These are phyloP conservation scores for Suillus decipiens DNA, from an alignment of 768 basidiomycete genomes.

Conservation along the genomic window DNA sequence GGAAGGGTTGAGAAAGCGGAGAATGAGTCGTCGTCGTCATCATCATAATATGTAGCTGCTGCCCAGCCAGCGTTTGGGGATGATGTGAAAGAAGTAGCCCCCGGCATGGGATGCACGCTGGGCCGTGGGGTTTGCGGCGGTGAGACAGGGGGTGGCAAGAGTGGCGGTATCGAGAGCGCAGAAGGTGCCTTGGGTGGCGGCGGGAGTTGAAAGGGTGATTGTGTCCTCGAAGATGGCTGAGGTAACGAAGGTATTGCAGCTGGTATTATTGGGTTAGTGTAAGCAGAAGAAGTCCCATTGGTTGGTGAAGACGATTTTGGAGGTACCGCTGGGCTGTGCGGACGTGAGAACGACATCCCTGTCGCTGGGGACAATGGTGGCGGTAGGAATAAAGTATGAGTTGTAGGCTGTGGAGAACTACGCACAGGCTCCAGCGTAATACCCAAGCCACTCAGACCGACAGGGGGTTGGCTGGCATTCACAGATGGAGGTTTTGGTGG, in stretches of 20 bases:
- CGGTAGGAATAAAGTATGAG: constrained; percentile 18
- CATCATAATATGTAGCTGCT: constrained; percentile 17
- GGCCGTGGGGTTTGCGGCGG: constrained; percentile 36
- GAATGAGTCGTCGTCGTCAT: constrained; percentile 47
- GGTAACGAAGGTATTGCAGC: constrained; percentile 21
- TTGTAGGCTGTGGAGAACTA: constrained; percentile 1
- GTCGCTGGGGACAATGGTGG: constrained; percentile 34
- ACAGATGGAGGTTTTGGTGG: constrained; percentile 30
- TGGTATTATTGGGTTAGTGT: constrained; percentile 13
- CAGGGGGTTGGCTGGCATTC: constrained; percentile 17
- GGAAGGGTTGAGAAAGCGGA: constrained; percentile 46
- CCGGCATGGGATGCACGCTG: constrained; percentile 9
- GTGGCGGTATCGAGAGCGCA: constrained; percentile 29
- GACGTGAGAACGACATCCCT: constrained; percentile 21
- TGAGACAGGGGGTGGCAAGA: constrained; percentile 31
- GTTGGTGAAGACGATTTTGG: constrained; percentile 9
- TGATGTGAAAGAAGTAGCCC: constrained; percentile 16
- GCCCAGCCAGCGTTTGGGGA: constrained; percentile 6
- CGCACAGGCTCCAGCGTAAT: constrained; percentile 6
- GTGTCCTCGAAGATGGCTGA: constrained; percentile 20
- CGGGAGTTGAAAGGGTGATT: constrained; percentile 24
- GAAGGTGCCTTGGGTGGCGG: constrained; percentile 25
- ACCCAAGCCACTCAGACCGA: constrained; percentile 8
- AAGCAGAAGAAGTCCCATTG: constrained; percentile 6
- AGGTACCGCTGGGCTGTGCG: constrained; percentile 19